Percentiles rank a stretch among this genome's conserved stretches.
Evolutionary conservation across 2,329 filamentous ascomycete genomes (phyloP).

Genomic region (Hypoxylon sp.): DNA sequence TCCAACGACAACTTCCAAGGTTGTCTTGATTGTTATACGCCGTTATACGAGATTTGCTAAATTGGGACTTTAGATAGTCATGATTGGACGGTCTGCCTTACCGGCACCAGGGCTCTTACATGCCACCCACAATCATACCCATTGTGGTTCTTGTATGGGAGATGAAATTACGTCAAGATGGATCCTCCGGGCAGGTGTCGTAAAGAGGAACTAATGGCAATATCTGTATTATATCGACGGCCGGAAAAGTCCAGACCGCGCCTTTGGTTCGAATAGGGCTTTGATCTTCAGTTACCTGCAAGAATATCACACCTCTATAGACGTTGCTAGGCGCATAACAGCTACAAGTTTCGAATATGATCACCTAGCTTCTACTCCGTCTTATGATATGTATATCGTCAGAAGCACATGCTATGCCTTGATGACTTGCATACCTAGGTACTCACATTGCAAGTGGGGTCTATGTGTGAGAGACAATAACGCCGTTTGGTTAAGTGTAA

Average conservation of each 20-base stretch:
- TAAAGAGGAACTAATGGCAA: neutral
- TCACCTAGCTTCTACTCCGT: neutral
- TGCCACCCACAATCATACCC: constrained; percentile 16
- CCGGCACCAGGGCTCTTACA: constrained; percentile 20
- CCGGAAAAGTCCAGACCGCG: neutral
- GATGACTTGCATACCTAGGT: constrained; percentile 3
- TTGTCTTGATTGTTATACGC: constrained; percentile 15
- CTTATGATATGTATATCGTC: constrained; percentile 6
- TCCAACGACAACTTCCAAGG: neutral
- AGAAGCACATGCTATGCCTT: constrained; percentile 3
- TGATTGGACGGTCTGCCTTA: constrained; percentile 29
- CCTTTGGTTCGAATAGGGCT: neutral
- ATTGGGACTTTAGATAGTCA: constrained; percentile 15
- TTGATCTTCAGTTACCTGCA: neutral
- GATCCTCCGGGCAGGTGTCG: neutral
- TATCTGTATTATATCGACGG: neutral
- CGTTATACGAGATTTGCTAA: constrained; percentile 22
- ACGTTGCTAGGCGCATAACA: neutral
- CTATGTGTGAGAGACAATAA: constrained; percentile 1
- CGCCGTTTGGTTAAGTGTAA: neutral
- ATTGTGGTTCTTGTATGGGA: neutral
- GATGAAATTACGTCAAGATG: constrained; percentile 4
- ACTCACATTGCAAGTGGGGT: constrained; percentile 4
- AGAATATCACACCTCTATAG: neutral
- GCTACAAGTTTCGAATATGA: constrained; percentile 11